A percentile compares a stretch with the other conserved stretches of the same genome.
Evolutionary conservation across 306 rosid species (phyloP).

Genomic region (Acmispon strigosus): DNA sequence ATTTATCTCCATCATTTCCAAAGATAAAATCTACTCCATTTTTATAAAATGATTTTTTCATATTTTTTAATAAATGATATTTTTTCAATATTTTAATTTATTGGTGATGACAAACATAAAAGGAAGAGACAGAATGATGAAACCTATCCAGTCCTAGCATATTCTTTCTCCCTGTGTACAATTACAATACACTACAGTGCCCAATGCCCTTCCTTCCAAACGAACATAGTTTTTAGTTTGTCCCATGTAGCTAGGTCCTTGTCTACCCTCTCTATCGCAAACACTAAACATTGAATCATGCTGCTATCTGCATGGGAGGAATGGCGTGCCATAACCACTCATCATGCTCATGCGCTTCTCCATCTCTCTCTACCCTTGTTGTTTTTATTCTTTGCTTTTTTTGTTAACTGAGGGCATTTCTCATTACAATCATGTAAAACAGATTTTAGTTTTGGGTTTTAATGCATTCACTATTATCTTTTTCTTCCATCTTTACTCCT

Average conservation of each 20-base stretch:
- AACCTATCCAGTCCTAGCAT: neutral
- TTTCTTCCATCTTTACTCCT: too few relatives aligned
- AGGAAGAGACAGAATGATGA: neutral
- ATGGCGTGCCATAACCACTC: slow-evolving; percentile 66
- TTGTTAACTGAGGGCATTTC: too few relatives aligned
- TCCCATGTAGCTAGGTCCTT: slow-evolving; percentile 27
- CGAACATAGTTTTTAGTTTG: slow-evolving; percentile 26
- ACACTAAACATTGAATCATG: slow-evolving; percentile 40
- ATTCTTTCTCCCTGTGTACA: neutral
- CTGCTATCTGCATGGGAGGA: slow-evolving; percentile 57
- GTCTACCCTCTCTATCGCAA: slow-evolving; percentile 26
- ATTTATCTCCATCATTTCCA: too few relatives aligned
- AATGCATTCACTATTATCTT: too few relatives aligned
- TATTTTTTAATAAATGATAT: too few relatives aligned
- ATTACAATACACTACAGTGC: neutral
- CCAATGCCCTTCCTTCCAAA: slow-evolving; percentile 21
- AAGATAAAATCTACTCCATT: too few relatives aligned
- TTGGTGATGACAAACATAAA: too few relatives aligned
- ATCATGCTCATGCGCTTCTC: slow-evolving; percentile 30
- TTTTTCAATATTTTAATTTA: too few relatives aligned
- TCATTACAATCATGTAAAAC: too few relatives aligned
- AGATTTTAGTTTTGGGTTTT: too few relatives aligned
- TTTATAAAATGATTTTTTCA: too few relatives aligned
- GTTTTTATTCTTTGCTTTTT: neutral
- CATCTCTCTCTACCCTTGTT: neutral